Evolutionary conservation across 257 asterid genomes (phyloP).

Genomic region (Paulownia fortunei): DNA sequence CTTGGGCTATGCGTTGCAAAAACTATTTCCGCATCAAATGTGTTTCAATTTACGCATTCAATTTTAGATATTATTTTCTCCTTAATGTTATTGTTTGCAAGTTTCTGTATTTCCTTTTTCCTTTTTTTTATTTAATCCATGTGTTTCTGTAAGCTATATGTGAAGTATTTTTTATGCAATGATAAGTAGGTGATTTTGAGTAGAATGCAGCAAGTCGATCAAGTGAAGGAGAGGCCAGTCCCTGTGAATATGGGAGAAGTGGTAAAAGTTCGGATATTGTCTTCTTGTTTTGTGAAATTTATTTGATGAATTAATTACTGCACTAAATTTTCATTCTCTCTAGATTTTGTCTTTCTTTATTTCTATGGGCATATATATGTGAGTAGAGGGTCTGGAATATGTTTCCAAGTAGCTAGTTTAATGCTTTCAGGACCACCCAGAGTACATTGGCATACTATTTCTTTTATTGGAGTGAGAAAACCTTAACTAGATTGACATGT

Average conservation of each 20-base stretch:
- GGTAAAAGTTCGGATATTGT: conserved; percentile 36
- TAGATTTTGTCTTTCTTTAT: not conserved
- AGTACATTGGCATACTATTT: not conserved
- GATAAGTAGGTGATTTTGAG: conserved; percentile 30
- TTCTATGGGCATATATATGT: not conserved
- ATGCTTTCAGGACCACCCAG: not conserved
- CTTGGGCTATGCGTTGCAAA: not conserved
- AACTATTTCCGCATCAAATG: not conserved
- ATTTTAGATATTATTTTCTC: not conserved
- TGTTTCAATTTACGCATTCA: not conserved
- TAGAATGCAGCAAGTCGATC: conserved; percentile 54
- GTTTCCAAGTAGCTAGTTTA: not conserved
- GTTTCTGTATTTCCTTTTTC: not conserved
- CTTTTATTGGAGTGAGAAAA: not conserved
- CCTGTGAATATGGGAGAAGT: conserved; percentile 48
- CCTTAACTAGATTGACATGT: not conserved
- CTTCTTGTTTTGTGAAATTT: not conserved
- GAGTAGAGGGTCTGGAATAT: not conserved
- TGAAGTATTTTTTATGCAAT: conserved; percentile 12
- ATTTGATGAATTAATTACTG: conserved; percentile 2
- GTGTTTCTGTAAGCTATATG: not conserved
- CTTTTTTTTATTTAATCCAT: not conserved
- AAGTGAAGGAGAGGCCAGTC: conserved; percentile 43
- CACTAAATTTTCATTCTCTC: not conserved
- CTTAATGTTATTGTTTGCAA: not conserved